Percentiles rank a stretch among this genome's conserved stretches.
phyloP scores from a whole-genome alignment of 1,284 basidiomycete genomes.

The Cryptococcus sp. region DNA sequence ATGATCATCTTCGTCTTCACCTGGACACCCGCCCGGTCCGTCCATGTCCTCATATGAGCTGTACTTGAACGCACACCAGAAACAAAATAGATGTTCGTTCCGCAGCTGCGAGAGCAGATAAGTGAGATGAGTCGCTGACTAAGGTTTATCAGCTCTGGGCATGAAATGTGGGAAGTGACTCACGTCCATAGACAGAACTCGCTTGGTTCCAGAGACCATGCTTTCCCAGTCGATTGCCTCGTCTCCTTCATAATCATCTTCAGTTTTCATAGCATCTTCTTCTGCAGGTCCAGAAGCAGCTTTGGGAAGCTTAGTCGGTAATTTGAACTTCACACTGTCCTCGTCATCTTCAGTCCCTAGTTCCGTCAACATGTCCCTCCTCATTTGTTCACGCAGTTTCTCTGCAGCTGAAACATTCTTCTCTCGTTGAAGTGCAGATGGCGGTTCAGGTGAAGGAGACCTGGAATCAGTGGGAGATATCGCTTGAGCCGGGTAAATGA shows the following conservation, averaged over 20 bases:
- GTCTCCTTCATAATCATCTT: slow-evolving; percentile 3
- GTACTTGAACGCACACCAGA: slow-evolving; percentile 45
- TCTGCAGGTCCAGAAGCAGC: slow-evolving; percentile 1
- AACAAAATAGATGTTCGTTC: slow-evolving; percentile 44
- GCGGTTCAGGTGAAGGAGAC: neutral
- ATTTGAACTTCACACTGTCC: slow-evolving; percentile 8
- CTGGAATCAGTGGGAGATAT: slow-evolving; percentile 17
- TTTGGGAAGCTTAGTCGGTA: neutral
- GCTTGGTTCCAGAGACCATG: slow-evolving; percentile 33
- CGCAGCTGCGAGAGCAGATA: slow-evolving; percentile 41
- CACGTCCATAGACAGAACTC: slow-evolving; percentile 43
- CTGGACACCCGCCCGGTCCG: slow-evolving; percentile 44
- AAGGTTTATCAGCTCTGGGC: neutral
- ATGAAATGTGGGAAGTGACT: slow-evolving; percentile 14
- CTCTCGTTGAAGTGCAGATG: slow-evolving; percentile 8
- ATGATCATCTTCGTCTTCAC: slow-evolving; percentile 47
- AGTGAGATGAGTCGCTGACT: slow-evolving; percentile 20
- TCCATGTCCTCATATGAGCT: slow-evolving; percentile 42
- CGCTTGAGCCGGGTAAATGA: slow-evolving; percentile 35
- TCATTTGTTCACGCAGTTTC: slow-evolving; percentile 39
- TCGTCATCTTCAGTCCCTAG: slow-evolving; percentile 18
- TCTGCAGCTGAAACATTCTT: slow-evolving; percentile 34
- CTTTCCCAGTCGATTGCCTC: slow-evolving; percentile 34
- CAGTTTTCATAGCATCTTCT: slow-evolving; percentile 7
- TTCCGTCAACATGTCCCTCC: slow-evolving; percentile 38